Conservation (phyloP, 345 rosid species). For the Crucihimalaya himalaica region DNA sequence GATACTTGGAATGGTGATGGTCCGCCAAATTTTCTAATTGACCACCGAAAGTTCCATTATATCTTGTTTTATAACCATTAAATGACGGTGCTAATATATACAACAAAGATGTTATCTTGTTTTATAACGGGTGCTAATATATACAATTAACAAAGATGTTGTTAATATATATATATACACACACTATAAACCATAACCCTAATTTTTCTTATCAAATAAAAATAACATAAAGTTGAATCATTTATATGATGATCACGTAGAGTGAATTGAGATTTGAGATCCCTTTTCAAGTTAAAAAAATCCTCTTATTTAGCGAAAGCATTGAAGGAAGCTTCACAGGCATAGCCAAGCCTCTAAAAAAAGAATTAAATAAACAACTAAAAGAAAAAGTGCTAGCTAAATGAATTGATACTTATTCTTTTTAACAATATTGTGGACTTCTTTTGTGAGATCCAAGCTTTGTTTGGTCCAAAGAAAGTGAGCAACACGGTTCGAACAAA, state of each 20-base stretch:
- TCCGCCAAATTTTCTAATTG: not conserved
- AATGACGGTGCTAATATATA: not conserved
- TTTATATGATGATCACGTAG: slow-evolving; percentile 4
- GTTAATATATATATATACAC: too few species aligned
- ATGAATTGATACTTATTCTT: not conserved
- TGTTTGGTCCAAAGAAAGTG: slow-evolving; percentile 26
- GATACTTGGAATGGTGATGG: slow-evolving; percentile 11
- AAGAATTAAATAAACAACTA: not conserved
- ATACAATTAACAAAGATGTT: too few species aligned
- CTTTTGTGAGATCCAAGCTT: slow-evolving; percentile 28
- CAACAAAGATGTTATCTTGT: too few species aligned
- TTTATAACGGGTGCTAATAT: too few species aligned
- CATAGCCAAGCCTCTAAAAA: not conserved
- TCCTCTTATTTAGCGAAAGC: slow-evolving; percentile 6
- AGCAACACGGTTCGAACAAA: slow-evolving; percentile 31
- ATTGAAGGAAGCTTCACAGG: not conserved
- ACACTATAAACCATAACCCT: too few species aligned
- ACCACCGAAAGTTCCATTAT: not conserved
- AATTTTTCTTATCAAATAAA: not conserved
- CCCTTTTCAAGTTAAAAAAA: not conserved
- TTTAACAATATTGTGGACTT: not conserved
- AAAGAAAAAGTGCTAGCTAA: not conserved
- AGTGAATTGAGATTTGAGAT: not conserved
- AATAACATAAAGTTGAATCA: not conserved
- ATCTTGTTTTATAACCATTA: not conserved